phyloP scores from a whole-genome alignment of 2,329 filamentous ascomycete species.

The Trichoderma atroviride region DNA sequence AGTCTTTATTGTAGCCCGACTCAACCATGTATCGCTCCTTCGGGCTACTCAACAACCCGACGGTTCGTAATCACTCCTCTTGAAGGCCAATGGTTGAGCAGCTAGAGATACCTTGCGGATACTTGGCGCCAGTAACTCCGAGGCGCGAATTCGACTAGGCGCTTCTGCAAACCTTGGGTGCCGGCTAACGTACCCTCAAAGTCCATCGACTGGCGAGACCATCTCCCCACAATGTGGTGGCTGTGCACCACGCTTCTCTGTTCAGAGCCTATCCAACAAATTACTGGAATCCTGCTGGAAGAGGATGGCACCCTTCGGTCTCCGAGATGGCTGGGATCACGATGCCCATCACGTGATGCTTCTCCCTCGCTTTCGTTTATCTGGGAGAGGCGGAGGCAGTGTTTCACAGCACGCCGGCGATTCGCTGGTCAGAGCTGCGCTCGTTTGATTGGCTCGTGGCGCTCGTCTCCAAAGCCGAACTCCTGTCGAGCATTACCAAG shows the following conservation, averaged over 20 bases:
- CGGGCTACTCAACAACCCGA: conserved; percentile 18
- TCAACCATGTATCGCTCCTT: conserved; percentile 2
- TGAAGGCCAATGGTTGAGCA: background rate
- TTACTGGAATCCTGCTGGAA: conserved; percentile 9
- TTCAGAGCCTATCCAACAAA: background rate
- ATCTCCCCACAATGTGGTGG: conserved; percentile 6
- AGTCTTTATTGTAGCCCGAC: background rate
- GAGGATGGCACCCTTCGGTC: conserved; percentile 13
- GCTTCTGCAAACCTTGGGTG: background rate
- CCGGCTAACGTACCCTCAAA: background rate
- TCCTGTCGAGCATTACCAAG: conserved; percentile 17
- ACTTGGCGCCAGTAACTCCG: background rate
- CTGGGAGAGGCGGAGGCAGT: conserved; percentile 15
- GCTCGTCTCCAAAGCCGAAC: background rate
- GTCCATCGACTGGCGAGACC: conserved; percentile 7
- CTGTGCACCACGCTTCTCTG: conserved; percentile 11
- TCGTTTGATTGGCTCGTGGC: conserved; percentile 5
- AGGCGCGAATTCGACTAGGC: background rate
- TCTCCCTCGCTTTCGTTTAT: background rate
- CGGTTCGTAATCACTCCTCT: conserved; percentile 20
- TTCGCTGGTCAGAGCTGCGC: background rate
- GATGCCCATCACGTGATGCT: background rate
- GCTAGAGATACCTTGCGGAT: background rate
- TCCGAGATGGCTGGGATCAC: conserved; percentile 7
- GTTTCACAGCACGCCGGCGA: conserved; percentile 16